Base-by-base conservation (phyloP, 371 early-diverging fungal genomes). In the Rhizopus stolonifer region DNA sequence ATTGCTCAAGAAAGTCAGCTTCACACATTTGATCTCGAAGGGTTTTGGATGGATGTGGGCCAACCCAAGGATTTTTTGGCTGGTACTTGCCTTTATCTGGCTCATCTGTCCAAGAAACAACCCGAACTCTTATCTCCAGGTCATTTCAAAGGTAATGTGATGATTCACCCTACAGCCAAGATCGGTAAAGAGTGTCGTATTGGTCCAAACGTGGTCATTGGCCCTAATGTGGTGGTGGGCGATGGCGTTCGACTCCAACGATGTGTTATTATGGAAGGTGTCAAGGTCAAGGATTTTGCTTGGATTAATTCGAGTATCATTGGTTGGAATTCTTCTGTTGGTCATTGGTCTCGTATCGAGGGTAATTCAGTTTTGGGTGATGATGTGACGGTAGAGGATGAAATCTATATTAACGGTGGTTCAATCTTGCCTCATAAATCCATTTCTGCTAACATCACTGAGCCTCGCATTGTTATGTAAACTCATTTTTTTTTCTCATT, bases 1-100 rank as follows among this genome's bases (percentile, higher is more conserved):
- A 93, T 99, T 88, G 98, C 98, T 14, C 65, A 72, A 21, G 92
- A 91, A 49, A 66, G 70, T 14, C 83, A 91, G 65, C 83, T 99
- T 45, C 91, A 92, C 69, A 83, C 92, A 25, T 96, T 93, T 74
- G 92, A 93, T 14, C 84, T 99, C 31, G 88, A 95, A 46, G 98
- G 99, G 49, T 99, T 92, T 86, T 99, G 99, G 99, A 96, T 96
- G 96, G 99, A 99, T 70, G 98, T 99, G 40, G 99, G 99, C 26
- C 99, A 99, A 77, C 99, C 99, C 60, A 93, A 91, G 68, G 99
- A 99, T 74, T 99, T 94, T 73, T 77, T 99, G 62, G 89, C 88
- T 6, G 99, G 98, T 33, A 95, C 95, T 23, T 90, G 91, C 57
- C 83, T 99, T 56, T 99, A 95, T 68, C 82, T 99, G 48, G 67